These are phyloP conservation scores for Dendrobium huoshanense DNA, from an alignment of 106 monocot species.

Conservation along the genomic window DNA sequence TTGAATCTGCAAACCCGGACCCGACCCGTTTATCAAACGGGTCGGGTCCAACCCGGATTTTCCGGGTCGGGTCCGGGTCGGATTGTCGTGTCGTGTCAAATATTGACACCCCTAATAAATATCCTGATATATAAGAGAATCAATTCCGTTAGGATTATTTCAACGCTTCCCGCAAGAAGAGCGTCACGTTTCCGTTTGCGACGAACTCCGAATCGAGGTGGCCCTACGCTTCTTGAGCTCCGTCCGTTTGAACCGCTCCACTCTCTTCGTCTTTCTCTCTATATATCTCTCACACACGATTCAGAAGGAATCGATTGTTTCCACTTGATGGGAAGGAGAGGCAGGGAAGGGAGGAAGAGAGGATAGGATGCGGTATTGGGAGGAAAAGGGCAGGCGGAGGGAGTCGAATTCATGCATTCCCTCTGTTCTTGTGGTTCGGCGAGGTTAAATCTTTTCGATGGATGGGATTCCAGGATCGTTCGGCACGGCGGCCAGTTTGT, in stretches of 20 bases:
- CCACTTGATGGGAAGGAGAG: slow-evolving; percentile 4
- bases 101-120: no score
- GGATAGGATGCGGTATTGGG: slow-evolving; percentile 6
- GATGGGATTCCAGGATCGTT: slow-evolving; percentile 8
- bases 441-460: slow-evolving; percentile 14
- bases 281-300: no score
- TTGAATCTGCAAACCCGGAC: no score
- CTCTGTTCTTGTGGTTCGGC: background rate
- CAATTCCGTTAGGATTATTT: background rate
- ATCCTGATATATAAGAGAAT: no score
- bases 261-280: background rate
- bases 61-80: no score
- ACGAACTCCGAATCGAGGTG: slow-evolving; percentile 1
- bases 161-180: background rate
- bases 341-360: background rate
- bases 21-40: no score
- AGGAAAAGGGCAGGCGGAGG: background rate
- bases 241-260: background rate
- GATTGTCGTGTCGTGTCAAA: no score
- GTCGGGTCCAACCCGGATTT: no score
- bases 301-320: background rate
- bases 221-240: background rate
- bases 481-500: slow-evolving; percentile 22
- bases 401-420: background rate
- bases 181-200: background rate